phyloP scores from a whole-genome alignment of 108 stramenopile species.

The Conticribra guillardii region DNA sequence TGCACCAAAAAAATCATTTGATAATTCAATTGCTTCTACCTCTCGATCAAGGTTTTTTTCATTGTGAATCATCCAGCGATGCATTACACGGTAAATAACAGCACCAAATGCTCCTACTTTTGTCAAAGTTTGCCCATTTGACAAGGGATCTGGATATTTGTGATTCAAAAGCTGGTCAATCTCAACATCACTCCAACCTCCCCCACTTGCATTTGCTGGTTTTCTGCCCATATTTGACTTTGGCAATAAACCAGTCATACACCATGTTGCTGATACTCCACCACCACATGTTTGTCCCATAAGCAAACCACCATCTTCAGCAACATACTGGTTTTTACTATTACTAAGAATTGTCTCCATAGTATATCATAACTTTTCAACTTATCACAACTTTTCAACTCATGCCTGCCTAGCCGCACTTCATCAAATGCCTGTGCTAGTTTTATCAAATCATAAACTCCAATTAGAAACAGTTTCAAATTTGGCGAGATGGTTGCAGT shows the following conservation, averaged over 20 bases:
- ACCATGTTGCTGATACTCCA: slow-evolving; percentile 36
- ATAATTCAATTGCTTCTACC: slow-evolving; percentile 38
- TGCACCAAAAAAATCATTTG: slow-evolving; percentile 40
- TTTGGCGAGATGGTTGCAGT: slow-evolving; percentile 31
- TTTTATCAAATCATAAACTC: slow-evolving; percentile 43
- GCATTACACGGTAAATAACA: slow-evolving; percentile 44
- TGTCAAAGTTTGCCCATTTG: neutral
- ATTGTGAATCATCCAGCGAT: slow-evolving; percentile 51
- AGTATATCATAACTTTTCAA: slow-evolving; percentile 17
- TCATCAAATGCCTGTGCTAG: slow-evolving; percentile 41
- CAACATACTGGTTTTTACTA: no score
- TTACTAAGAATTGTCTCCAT: slow-evolving; percentile 17
- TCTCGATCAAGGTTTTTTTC: slow-evolving; percentile 32
- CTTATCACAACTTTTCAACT: slow-evolving; percentile 1
- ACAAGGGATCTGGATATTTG: neutral
- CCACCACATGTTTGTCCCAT: slow-evolving; percentile 30
- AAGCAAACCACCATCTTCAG: slow-evolving; percentile 27
- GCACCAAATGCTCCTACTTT: slow-evolving; percentile 28
- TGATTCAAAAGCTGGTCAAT: slow-evolving; percentile 16
- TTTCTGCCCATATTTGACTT: slow-evolving; percentile 6
- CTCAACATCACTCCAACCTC: slow-evolving; percentile 43
- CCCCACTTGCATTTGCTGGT: slow-evolving; percentile 28
- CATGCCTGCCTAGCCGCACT: slow-evolving; percentile 9
- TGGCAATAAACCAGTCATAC: slow-evolving; percentile 41
- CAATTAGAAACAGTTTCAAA: slow-evolving; percentile 41